phyloP scores from a whole-genome alignment of 176 grass and related monocot species.

The Avena sativa region DNA sequence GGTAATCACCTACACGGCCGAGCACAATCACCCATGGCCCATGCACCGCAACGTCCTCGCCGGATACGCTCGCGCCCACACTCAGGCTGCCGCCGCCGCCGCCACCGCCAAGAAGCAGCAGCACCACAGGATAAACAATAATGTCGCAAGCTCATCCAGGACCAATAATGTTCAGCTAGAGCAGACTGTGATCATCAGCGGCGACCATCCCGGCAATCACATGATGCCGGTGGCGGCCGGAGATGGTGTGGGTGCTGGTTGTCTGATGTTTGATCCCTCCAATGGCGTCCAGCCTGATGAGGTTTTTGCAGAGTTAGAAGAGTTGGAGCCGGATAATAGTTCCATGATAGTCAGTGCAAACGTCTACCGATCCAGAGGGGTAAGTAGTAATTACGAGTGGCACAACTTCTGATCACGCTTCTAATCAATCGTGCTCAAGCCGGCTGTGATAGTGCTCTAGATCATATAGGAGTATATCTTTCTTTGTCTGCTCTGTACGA shows the following conservation, averaged over 20 bases:
- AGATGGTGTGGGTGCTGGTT: background rate
- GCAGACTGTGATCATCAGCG: background rate
- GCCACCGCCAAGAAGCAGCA: constrained; percentile 36
- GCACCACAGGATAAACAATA: constrained; percentile 17
- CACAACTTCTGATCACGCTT: constrained; percentile 38
- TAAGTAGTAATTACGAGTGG: constrained; percentile 46
- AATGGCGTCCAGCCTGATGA: constrained; percentile 45
- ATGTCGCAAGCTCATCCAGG: background rate
- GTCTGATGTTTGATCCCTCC: constrained; percentile 12
- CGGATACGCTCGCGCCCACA: constrained; percentile 74
- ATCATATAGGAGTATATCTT: no score
- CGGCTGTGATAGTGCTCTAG: constrained; percentile 11
- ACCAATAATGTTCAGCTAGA: background rate
- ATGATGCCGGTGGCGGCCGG: background rate
- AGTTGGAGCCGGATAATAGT: constrained; percentile 46
- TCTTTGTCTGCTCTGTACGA: background rate
- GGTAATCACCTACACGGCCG: constrained; percentile 93
- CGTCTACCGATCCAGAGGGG: constrained; percentile 31
- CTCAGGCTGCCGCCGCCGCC: background rate
- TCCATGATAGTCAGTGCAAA: constrained; percentile 18
- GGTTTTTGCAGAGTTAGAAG: constrained; percentile 58
- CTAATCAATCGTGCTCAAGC: background rate
- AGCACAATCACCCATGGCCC: constrained; percentile 96
- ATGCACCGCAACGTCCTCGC: constrained; percentile 89
- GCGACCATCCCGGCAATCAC: background rate